Evolutionary conservation across 139 green algal species (phyloP).

Genomic region (Chara braunii): DNA sequence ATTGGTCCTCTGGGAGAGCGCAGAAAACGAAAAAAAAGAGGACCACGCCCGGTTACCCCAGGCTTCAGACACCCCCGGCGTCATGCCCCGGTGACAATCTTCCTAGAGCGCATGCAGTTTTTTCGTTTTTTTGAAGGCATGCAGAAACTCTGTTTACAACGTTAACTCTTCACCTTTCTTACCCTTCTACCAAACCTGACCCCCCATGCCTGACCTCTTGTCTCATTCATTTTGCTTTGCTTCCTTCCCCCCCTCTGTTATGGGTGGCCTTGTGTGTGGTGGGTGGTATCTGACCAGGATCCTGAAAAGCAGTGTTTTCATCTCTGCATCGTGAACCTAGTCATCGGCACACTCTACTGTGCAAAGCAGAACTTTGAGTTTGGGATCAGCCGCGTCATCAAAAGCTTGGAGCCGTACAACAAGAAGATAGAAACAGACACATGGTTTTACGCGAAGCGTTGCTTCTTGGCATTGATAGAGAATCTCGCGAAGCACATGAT

Average conservation of each 20-base stretch:
- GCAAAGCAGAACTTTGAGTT: conserved; percentile 82
- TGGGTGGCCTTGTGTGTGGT: not conserved
- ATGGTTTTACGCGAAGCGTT: conserved; percentile 59
- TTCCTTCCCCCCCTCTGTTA: too few relatives aligned
- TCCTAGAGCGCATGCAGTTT: too few relatives aligned
- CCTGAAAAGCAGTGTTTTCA: conserved; percentile 63
- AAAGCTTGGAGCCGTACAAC: conserved; percentile 70
- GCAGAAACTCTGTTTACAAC: too few relatives aligned
- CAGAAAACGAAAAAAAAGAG: too few relatives aligned
- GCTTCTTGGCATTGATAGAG: conserved; percentile 73
- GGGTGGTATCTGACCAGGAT: too few relatives aligned
- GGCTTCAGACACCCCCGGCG: too few relatives aligned
- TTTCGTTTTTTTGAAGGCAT: too few relatives aligned
- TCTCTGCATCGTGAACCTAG: conserved; percentile 84
- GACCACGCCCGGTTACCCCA: too few relatives aligned
- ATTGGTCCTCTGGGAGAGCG: too few relatives aligned
- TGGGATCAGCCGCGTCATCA: conserved; percentile 77
- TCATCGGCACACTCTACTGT: conserved; percentile 88
- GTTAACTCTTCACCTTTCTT: too few relatives aligned
- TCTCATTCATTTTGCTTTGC: not conserved
- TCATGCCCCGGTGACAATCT: too few relatives aligned
- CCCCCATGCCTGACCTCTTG: not conserved
- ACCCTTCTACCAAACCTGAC: not conserved
- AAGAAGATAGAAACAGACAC: conserved; percentile 72
- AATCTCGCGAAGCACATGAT: conserved; percentile 82